phyloP scores from a whole-genome alignment of 2,329 filamentous ascomycete genomes.

The Pseudogymnoascus destructans region DNA sequence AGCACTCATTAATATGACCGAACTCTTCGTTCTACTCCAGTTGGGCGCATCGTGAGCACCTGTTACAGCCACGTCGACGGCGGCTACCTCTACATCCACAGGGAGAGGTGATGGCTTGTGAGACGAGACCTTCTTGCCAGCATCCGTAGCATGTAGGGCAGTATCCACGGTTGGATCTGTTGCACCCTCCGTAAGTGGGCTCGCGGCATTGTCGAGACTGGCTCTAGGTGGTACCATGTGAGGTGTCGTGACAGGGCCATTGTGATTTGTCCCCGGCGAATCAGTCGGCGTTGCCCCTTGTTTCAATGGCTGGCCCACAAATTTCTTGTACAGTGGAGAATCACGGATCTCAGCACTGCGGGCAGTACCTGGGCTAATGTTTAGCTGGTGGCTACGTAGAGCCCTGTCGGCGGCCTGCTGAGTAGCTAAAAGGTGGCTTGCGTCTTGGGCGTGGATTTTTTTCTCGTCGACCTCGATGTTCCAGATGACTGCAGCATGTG shows the following conservation, averaged over 20 bases:
- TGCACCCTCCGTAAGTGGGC: conserved; percentile 85
- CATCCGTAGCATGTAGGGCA: conserved; percentile 56
- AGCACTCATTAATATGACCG: conserved; percentile 74
- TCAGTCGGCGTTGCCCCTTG: conserved; percentile 36
- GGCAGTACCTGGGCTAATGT: conserved; percentile 17
- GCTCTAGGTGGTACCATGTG: conserved; percentile 71
- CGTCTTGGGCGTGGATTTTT: conserved; percentile 34
- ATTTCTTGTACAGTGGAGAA: conserved; percentile 81
- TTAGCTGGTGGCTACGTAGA: conserved; percentile 18
- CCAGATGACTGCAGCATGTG: conserved; percentile 96
- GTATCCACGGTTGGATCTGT: conserved; percentile 82
- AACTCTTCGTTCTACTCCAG: conserved; percentile 86
- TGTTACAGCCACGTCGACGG: conserved; percentile 28
- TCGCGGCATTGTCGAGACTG: conserved; percentile 68
- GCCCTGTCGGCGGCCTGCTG: conserved; percentile 18
- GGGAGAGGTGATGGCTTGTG: conserved; percentile 12
- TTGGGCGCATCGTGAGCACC: conserved; percentile 97
- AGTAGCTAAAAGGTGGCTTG: conserved; percentile 10
- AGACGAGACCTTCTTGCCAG: conserved; percentile 37
- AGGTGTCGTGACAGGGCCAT: conserved; percentile 40
- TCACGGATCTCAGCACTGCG: conserved; percentile 58
- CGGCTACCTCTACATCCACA: conserved; percentile 10
- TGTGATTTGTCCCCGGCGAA: conserved; percentile 24
- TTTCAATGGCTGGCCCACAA: conserved; percentile 78
- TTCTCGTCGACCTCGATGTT: conserved; percentile 73